phyloP scores from a whole-genome alignment of 768 basidiomycete species.

The Lactifluus pinguis region DNA sequence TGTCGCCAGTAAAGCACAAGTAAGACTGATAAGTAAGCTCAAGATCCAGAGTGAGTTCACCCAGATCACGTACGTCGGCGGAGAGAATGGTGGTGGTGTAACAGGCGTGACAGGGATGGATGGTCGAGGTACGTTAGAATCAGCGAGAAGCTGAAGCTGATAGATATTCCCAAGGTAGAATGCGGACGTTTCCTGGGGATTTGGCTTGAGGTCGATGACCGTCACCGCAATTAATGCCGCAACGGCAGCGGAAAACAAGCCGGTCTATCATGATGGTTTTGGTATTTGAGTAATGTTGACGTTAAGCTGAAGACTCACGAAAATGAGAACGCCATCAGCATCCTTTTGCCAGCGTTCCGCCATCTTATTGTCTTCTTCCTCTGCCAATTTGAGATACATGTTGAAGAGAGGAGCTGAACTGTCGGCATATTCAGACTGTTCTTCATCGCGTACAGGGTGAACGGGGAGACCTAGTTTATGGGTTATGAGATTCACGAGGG shows the following conservation, averaged over 20 bases:
- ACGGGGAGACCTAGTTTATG: background rate
- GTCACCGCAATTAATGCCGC: background rate
- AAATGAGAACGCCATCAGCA: background rate
- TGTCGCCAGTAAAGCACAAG: background rate
- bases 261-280: background rate
- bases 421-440: background rate
- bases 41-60: background rate
- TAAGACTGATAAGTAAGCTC: background rate
- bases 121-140: background rate
- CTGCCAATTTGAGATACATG: background rate
- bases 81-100: background rate
- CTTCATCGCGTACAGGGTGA: background rate
- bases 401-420: background rate
- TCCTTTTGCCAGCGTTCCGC: background rate
- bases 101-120: background rate
- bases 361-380: background rate
- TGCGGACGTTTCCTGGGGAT: background rate
- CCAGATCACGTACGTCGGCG: background rate
- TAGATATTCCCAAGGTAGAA: background rate
- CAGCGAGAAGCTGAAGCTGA: background rate
- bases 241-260: background rate
- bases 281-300: background rate
- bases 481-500: background rate
- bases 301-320: background rate
- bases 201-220: background rate